Percentiles rank a stretch among this genome's conserved stretches.
phyloP scores from a whole-genome alignment of 23 red algal species.

The Gracilariopsis chorda region DNA sequence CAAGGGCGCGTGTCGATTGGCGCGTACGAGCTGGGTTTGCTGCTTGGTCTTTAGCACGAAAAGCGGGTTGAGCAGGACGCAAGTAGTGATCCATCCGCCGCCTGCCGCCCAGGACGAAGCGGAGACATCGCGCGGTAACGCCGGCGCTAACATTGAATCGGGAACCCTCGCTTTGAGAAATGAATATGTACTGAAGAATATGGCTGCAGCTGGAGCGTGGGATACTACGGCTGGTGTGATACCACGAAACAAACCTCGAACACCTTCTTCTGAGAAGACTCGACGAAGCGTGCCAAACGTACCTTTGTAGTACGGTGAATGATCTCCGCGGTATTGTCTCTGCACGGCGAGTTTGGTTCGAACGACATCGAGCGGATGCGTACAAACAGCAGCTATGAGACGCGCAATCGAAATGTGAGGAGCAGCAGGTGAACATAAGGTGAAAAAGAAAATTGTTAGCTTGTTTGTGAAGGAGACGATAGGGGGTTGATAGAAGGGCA shows the following conservation, averaged over 20 bases:
- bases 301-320: constrained; percentile 24
- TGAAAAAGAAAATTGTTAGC: too few species aligned
- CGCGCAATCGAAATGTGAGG: too few species aligned
- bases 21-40: constrained; percentile 44
- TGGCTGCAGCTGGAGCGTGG: constrained; percentile 40
- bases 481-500: neutral
- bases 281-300: constrained; percentile 29
- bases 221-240: constrained; percentile 38
- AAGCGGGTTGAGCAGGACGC: constrained; percentile 45
- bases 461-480: too few species aligned
- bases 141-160: neutral
- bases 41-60: constrained; percentile 54
- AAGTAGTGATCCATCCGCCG: constrained; percentile 33
- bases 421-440: too few species aligned
- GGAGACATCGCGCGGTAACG: neutral
- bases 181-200: constrained; percentile 44
- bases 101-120: constrained; percentile 8
- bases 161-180: neutral
- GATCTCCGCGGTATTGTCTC: constrained; percentile 2
- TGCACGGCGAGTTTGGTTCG: constrained; percentile 48
- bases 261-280: constrained; percentile 37
- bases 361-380: constrained; percentile 51
- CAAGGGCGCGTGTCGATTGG: constrained; percentile 13
- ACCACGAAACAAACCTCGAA: constrained; percentile 23
- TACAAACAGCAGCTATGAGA: too few species aligned